Evolutionary conservation across 169 alveolate species (phyloP), one percentile per base, ranked within the genome.

Genomic region (Sarcocystis neurona): DNA sequence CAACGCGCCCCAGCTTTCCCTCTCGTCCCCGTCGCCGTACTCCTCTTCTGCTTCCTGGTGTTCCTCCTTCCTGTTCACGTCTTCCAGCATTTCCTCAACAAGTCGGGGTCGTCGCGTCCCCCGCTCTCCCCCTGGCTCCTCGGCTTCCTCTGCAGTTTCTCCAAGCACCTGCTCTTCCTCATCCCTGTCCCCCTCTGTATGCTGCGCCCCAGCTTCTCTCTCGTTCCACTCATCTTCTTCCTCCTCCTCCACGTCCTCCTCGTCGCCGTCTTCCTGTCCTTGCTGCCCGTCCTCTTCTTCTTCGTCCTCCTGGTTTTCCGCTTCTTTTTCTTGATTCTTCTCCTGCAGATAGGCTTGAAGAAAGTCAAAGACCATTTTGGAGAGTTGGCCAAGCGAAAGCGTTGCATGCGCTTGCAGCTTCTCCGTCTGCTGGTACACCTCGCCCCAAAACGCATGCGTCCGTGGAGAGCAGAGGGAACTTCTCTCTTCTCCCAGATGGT

Each of bases 351-450:
- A 87, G 60, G 80, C 58, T 68, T 78, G 58, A 37, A 87, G 91
- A 44, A 87, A 87, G 4, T 79, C 91, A 39, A 87, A 78, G n/a
- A 87, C 91, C 91, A 87, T 87, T 72, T 47, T 60, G 82, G 91
- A 87, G 30, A 87, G 87, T 39, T 87, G 88, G n/a, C 60, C 82
- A 77, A 87, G n/a, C 18, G 91, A 87, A 43, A 87, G 82, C 41
- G 44, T 77, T 30, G 91, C 82, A 0, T 72, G 32, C n/a, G 82
- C 47, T 0, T 77, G 77, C 27, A 87, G 34, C 0, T 48, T 53
- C 6, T 68, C 60, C 56, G 91, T 77, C 18, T 87, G 88, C 37
- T 44, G 48, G 87, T 87, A 78, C 46, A 87, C 91, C 23, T 87
- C 87, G 63, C 78, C 91, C 91, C 91, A 87, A 44, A 87, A 87